Evolutionary conservation across 805 yeast species (phyloP).

Genomic region (Brettanomyces sp.): DNA sequence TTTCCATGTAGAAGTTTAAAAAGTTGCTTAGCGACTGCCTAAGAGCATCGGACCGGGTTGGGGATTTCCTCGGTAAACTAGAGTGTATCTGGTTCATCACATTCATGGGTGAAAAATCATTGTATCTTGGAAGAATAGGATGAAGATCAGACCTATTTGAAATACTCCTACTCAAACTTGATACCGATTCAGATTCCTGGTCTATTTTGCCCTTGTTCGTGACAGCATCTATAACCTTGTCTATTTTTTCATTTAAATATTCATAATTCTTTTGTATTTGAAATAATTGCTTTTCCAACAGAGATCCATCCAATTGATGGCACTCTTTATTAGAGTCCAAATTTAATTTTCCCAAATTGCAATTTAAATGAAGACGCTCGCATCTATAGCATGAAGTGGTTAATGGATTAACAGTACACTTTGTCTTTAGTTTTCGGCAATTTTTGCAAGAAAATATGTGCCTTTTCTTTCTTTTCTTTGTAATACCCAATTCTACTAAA

Average conservation of each 20-base stretch:
- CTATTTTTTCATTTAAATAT: no score
- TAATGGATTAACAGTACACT: constrained; percentile 42
- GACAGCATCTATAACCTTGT: no score
- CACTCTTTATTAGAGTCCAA: no score
- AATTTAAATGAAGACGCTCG: constrained; percentile 33
- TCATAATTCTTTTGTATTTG: no score
- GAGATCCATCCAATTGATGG: no score
- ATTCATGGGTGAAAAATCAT: constrained; percentile 22
- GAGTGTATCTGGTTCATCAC: constrained; percentile 23
- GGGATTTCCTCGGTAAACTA: constrained; percentile 11
- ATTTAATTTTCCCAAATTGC: constrained; percentile 13
- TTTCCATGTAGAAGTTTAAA: constrained; percentile 33
- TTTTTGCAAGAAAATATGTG: constrained; percentile 34
- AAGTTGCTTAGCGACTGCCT: constrained; percentile 33
- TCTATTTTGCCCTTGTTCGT: no score
- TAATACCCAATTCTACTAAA: no score
- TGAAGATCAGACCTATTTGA: no score
- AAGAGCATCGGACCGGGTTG: constrained; percentile 22
- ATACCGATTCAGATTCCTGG: no score
- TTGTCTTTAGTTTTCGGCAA: constrained; percentile 48
- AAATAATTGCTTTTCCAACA: no score
- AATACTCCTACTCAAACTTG: no score
- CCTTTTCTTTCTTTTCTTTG: constrained; percentile 14
- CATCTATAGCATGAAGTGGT: constrained; percentile 44
- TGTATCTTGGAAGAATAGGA: constrained; percentile 4